Evolutionary conservation across 352 stramenopile genomes (phyloP).

Genomic region (Elongisporangium undulatum): DNA sequence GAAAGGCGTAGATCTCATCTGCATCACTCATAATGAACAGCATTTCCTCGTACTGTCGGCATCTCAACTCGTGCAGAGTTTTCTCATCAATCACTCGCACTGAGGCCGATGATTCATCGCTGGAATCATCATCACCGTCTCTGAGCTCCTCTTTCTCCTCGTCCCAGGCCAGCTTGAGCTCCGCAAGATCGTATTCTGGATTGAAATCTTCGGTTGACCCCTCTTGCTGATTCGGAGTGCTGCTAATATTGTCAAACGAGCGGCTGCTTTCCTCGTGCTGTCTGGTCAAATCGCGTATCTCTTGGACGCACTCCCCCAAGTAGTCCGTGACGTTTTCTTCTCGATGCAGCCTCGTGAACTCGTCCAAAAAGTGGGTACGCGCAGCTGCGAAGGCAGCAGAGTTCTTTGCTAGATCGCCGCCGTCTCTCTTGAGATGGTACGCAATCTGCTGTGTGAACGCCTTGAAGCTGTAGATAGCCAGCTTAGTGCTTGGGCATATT

Average conservation of each 20-base stretch:
- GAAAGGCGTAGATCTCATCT: conserved; percentile 59
- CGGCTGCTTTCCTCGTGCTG: neutral
- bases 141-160: conserved; percentile 1
- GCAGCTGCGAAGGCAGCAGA: conserved; percentile 39
- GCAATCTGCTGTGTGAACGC: conserved; percentile 51
- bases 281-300: conserved; percentile 4
- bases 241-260: neutral
- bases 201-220: neutral
- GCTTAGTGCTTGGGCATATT: conserved; percentile 11
- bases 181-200: neutral
- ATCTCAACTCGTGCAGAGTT: conserved; percentile 3
- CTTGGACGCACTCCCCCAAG: conserved; percentile 15
- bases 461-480: conserved; percentile 40
- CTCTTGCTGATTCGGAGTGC: neutral
- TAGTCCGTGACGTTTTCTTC: conserved; percentile 56
- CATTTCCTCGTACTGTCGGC: conserved; percentile 17
- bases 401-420: conserved; percentile 20
- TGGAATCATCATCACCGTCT: neutral
- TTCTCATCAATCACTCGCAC: conserved; percentile 7
- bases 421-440: conserved; percentile 29
- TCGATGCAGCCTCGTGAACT: conserved; percentile 56
- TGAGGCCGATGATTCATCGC: neutral
- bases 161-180: conserved; percentile 18
- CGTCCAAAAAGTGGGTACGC: conserved; percentile 35
- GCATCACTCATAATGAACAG: conserved; percentile 34